Base-by-base conservation (phyloP, 176 grass and related monocot genomes). In the Phoenix roebelenii region DNA sequence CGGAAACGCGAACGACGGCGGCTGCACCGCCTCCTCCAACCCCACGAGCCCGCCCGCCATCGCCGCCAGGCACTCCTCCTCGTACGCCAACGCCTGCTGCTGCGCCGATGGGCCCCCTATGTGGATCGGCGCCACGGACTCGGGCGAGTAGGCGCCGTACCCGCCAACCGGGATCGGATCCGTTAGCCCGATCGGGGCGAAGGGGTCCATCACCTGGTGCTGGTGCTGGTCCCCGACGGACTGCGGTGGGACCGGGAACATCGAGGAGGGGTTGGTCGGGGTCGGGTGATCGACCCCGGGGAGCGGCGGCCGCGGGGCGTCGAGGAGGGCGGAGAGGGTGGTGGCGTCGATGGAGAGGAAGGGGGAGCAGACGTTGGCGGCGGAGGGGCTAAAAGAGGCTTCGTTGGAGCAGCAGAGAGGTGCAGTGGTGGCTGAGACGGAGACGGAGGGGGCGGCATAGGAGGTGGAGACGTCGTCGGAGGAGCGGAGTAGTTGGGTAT, bases 241-340 rank as follows among this genome's bases (percentile, higher is more conserved):
- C 65, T 67, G 75, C 61, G 68, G 55, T 53, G 71, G 51, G 25
- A 61, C 49, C 63, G 76, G 26, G 63, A 72, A 54, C 49, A 68
- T 4, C 30, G 28, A 9, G n/a, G 58, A 22, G 32, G 19, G 1
- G 26, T 49, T 22, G 52, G 51, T 50, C 73, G 15, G 60, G 19
- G 15, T 55, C 72, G 50, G 65, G 72, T 25, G 1, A 44, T 3
- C 12, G 35, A 14, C 35, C 7, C 2, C 9, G 35, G 35, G 35
- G 35, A 44, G 35, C 35, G 35, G 35, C 35, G 66, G 78, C 25
- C 84, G 68, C 57, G 70, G 66, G 66, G 69, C 50, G 23, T 81
- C 82, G 51, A 98, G 77, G 39, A 92, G 56, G 24, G 81, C 79
- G 0, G 81, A 72, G 49, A 98, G 51, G 25, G 51, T 3, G 49